Conservation (phyloP, 441 rosid species). For the Bruguiera hainesii region DNA sequence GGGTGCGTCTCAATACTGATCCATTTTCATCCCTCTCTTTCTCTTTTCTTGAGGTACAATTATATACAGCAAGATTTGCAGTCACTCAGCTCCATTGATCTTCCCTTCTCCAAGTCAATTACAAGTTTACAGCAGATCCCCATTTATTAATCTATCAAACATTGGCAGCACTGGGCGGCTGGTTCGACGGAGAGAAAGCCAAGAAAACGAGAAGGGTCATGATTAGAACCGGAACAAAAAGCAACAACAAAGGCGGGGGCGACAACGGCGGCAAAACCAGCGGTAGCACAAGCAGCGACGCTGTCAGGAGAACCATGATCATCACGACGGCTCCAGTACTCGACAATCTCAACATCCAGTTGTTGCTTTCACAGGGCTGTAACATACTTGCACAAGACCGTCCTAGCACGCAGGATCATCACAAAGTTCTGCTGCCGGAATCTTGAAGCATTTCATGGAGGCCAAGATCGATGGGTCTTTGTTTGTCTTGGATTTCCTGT, state of each 20-base stretch:
- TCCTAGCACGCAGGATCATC: not conserved
- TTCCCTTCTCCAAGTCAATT: too few relatives aligned
- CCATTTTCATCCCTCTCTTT: too few relatives aligned
- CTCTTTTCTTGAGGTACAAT: too few relatives aligned
- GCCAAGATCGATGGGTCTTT: not conserved
- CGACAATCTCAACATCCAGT: constrained; percentile 8
- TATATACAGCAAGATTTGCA: too few relatives aligned
- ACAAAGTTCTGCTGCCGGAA: not conserved
- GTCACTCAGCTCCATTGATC: too few relatives aligned
- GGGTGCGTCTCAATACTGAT: too few relatives aligned
- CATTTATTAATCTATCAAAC: constrained; percentile 9
- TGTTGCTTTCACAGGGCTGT: not conserved
- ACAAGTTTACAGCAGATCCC: too few relatives aligned
- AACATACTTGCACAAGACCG: not conserved
- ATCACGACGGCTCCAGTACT: constrained; percentile 7
- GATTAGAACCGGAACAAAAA: constrained; percentile 28
- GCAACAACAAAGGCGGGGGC: constrained; percentile 28
- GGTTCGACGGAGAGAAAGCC: constrained; percentile 23
- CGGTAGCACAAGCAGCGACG: constrained; percentile 27
- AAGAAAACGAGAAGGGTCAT: constrained; percentile 32
- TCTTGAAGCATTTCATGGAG: not conserved
- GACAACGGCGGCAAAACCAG: constrained; percentile 35
- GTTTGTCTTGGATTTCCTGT: not conserved
- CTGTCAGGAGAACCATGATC: constrained; percentile 20
- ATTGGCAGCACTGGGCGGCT: constrained; percentile 3